These are phyloP conservation scores for Cyberlindnera euphorbiiphila DNA, from an alignment of 805 yeast species.

Conservation along the genomic window DNA sequence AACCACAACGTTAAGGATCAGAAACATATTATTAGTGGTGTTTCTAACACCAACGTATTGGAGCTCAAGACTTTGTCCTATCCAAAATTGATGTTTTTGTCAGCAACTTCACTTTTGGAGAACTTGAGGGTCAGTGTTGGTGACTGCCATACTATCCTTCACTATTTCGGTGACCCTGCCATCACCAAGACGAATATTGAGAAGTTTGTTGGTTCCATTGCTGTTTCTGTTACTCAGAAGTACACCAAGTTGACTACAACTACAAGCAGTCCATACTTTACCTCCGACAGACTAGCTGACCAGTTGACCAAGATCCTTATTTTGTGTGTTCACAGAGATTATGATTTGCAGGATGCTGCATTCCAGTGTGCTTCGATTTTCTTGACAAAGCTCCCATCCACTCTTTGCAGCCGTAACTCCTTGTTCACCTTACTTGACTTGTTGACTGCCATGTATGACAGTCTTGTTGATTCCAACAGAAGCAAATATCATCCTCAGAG, in stretches of 20 bases:
- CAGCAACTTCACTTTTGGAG: conserved; percentile 79
- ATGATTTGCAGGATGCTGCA: conserved; percentile 73
- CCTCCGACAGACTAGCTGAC: conserved; percentile 54
- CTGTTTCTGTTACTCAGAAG: conserved; percentile 53
- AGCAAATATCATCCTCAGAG: conserved; percentile 85
- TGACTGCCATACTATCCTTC: conserved; percentile 69
- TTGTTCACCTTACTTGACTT: conserved; percentile 79
- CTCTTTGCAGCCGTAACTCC: conserved; percentile 70
- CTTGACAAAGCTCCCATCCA: conserved; percentile 64
- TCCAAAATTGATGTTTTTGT: conserved; percentile 81
- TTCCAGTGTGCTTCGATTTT: conserved; percentile 69
- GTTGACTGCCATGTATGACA: conserved; percentile 69
- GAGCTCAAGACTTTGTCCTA: conserved; percentile 56
- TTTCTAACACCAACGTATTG: conserved; percentile 40
- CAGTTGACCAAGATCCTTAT: conserved; percentile 68
- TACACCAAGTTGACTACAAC: conserved; percentile 44
- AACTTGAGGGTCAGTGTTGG: conserved; percentile 75
- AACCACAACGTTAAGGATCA: conserved; percentile 76
- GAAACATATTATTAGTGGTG: conserved; percentile 46
- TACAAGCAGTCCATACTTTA: conserved; percentile 54
- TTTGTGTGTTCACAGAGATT: conserved; percentile 74
- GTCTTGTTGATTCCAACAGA: conserved; percentile 78
- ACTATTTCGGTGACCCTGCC: conserved; percentile 85
- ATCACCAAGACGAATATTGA: conserved; percentile 65
- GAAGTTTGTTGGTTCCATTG: conserved; percentile 61